Evolutionary conservation across 2,329 filamentous ascomycete genomes (phyloP), one percentile per base, ranked within the genome.

Genomic region (Myriosclerotinia scirpicola): DNA sequence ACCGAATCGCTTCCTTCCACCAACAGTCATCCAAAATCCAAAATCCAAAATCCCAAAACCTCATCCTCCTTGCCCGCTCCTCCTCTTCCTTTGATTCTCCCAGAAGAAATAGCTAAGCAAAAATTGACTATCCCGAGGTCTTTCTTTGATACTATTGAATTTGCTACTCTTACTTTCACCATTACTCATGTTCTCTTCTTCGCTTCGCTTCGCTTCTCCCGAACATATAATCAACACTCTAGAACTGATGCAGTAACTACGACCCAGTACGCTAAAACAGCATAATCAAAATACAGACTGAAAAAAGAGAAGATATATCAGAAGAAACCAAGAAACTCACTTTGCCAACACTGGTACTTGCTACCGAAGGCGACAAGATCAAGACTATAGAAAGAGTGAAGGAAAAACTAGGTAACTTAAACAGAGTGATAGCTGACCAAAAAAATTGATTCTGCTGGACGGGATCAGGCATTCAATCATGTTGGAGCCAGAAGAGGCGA

Each of bases 251-350:
- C 30, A 34, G 30, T 34, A 34, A 6, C 30, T 1, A 78, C 76
- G 0, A 77, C 71, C 46, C 22, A 67, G 30, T 34, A 34, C 6
- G 30, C 6, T 2, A 77, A 74, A 53, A 70, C 66, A 30, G 77
- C 77, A 0, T 79, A 78, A 77, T 75, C 77, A 17, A 67, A 67
- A 9, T 77, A 77, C 67, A 75, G 70, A 6, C 77, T 78, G 75
- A 69, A 65, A 38, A n/a, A n/a, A n/a, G n/a, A 34, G 77, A 79
- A 62, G 73, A 79, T 67, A 74, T 78, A 54, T 67, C 72, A 2
- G 65, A 68, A 5, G 48, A 65, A 12, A 69, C 71, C 14, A 70
- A 67, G 34, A 54, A 61, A 17, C 72, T 73, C 30, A 44, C 70
- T 34, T 69, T 71, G 5, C 76, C 66, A 34, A 70, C 70, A 58